phyloP scores from a whole-genome alignment of 768 basidiomycete genomes.

The Hypholoma sublateritium region DNA sequence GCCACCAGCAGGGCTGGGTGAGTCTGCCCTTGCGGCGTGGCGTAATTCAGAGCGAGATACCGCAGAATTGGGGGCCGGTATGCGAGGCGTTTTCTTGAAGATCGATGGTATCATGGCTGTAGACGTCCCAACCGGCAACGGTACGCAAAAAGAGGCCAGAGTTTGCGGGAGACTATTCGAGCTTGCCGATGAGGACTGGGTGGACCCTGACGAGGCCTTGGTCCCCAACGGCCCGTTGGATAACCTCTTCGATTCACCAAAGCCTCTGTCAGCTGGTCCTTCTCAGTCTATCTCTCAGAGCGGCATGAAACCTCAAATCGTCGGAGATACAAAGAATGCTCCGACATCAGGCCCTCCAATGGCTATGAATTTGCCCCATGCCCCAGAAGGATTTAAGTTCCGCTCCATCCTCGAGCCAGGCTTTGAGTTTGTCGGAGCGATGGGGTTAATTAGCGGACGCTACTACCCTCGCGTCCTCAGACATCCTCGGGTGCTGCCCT shows the following conservation, averaged over 20 bases:
- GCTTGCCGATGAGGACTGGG: constrained; percentile 75
- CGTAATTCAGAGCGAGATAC: constrained; percentile 21
- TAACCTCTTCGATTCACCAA: background rate
- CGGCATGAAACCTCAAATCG: no score
- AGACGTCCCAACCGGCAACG: constrained; percentile 45
- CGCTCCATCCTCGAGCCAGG: constrained; percentile 62
- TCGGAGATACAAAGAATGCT: no score
- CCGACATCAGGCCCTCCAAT: constrained; percentile 5
- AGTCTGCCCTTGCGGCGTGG: constrained; percentile 26
- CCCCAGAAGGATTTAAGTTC: constrained; percentile 72
- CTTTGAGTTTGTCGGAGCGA: constrained; percentile 63
- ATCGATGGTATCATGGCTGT: constrained; percentile 65
- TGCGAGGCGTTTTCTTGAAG: constrained; percentile 71
- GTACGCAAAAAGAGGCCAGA: constrained; percentile 56
- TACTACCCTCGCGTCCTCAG: constrained; percentile 75
- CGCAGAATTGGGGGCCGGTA: constrained; percentile 47
- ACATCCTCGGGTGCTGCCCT: constrained; percentile 56
- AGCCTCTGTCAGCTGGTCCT: background rate
- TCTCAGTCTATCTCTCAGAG: background rate
- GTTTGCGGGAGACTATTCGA: constrained; percentile 78
- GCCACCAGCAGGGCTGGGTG: constrained; percentile 62
- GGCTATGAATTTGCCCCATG: constrained; percentile 39
- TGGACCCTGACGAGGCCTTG: constrained; percentile 28
- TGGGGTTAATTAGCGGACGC: constrained; percentile 73
- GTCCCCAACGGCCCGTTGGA: no score